Conservation (phyloP, 208 protist genomes). For the Acanthamoeba lenticulata region DNA sequence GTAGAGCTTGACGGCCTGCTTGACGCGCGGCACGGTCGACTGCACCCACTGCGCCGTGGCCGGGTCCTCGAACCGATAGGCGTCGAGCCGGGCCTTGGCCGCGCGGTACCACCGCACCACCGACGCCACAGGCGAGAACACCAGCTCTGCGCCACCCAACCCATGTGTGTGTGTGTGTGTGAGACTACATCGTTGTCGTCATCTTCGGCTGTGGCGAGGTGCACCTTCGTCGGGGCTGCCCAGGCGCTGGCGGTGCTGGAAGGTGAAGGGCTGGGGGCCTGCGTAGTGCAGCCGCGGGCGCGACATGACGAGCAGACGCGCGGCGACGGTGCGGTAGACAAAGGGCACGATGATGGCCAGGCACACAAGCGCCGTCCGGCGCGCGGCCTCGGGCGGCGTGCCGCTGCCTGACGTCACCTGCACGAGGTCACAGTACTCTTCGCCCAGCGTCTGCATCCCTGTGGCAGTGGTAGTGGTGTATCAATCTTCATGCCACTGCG, state of each 20-base stretch:
- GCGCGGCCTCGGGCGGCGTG: not conserved
- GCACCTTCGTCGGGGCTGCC: not conserved
- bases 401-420: not conserved
- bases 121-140: conserved; percentile 2
- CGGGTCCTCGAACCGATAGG: not conserved
- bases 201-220: no score
- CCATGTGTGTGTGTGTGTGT: no score
- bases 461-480: not conserved
- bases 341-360: conserved; percentile 10
- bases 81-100: conserved; percentile 15
- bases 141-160: not conserved
- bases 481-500: not conserved
- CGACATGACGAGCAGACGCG: conserved; percentile 16
- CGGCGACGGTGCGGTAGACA: not conserved
- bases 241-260: not conserved
- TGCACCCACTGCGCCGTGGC: not conserved
- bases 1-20: not conserved
- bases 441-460: conserved; percentile 54
- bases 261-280: not conserved
- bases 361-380: not conserved
- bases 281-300: not conserved
- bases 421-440: conserved; percentile 74
- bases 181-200: no score
- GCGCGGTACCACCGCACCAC: not conserved
- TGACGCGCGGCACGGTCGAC: not conserved